Evolutionary conservation across 2,329 filamentous ascomycete genomes (phyloP), one percentile per base, ranked within the genome.

Genomic region (Parascedosporium putredinis): DNA sequence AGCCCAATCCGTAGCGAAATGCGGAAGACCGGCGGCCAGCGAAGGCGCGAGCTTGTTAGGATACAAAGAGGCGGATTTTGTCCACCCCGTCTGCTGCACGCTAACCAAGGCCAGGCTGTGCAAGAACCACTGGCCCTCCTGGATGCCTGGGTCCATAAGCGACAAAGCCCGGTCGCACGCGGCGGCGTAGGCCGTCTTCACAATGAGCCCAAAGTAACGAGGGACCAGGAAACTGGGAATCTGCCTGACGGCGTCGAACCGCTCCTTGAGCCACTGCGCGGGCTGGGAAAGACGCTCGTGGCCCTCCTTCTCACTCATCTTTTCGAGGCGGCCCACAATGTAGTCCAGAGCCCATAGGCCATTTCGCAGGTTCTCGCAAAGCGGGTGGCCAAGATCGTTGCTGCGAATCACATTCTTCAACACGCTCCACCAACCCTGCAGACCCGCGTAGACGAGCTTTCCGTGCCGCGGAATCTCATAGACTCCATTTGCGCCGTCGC

Each of bases 401-500:
- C 93, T 82, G 47, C 76, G 78, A 57, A 97, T 86, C 54, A 98
- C 84, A 51, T 86, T 75, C 58, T 88, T 84, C 38, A 98, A 70
- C 1, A 95, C 73, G 62, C 89, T 96, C 89, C 91, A 95, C 91
- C 93, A 98, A 33, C 94, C 94, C 64, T 98, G 93, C n/a, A 98
- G 75, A 53, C 93, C 93, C 53, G 91, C 91, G 64, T 97, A 98
- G 2, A 96, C 87, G 38, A 96, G 76, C 52, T 85, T 81, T 2
- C 90, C 91, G 60, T 89, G 74, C 1, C 83, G 83, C 1, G 93
- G 93, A 55, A 98, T 84, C 48, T 83, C 78, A 67, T 97, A 98
- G 7, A 83, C 83, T n/a, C 93, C 91, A 62, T 96, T 88, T 52
- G 78, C 76, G 3, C 88, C 88, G 47, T 76, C 77, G 55, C 86